phyloP scores from a whole-genome alignment of 176 grass and related monocot genomes.

The Oryza meridionalis region DNA sequence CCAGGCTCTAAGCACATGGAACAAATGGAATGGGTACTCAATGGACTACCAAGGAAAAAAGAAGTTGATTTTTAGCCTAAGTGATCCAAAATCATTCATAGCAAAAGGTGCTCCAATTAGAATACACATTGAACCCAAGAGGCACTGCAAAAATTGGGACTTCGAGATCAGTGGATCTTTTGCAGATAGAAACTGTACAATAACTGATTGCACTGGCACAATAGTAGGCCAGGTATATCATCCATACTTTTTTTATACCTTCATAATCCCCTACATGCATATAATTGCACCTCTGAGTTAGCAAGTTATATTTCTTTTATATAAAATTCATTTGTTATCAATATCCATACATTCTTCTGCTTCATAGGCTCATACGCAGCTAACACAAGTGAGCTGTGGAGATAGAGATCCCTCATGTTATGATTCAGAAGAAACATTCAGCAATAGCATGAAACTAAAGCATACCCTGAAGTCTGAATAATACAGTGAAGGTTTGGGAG shows the following conservation, averaged over 20 bases:
- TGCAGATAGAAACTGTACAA: conserved; percentile 63
- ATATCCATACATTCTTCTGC: background rate
- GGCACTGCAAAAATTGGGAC: conserved; percentile 62
- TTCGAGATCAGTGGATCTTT: conserved; percentile 82
- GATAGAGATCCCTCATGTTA: conserved; percentile 7
- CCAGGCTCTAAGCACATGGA: conserved; percentile 71
- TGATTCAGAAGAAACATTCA: conserved; percentile 30
- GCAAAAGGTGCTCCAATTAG: conserved; percentile 52
- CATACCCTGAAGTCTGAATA: conserved; percentile 9
- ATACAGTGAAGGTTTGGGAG: background rate
- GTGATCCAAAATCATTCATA: conserved; percentile 70
- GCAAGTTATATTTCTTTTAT: conserved; percentile 19
- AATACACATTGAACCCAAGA: conserved; percentile 65
- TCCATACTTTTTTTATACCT: conserved; percentile 2
- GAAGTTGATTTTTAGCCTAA: conserved; percentile 75
- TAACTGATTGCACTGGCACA: conserved; percentile 61
- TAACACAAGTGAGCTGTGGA: background rate
- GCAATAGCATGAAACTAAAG: conserved; percentile 16
- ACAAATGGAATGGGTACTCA: conserved; percentile 78
- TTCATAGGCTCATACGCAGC: background rate
- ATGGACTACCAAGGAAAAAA: conserved; percentile 65
- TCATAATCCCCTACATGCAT: conserved; percentile 26
- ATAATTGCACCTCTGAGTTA: background rate
- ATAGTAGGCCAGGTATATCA: conserved; percentile 66
- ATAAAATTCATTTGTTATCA: conserved; percentile 13